Conservation (phyloP, 352 stramenopile species). For the Phytophthora vignae region DNA sequence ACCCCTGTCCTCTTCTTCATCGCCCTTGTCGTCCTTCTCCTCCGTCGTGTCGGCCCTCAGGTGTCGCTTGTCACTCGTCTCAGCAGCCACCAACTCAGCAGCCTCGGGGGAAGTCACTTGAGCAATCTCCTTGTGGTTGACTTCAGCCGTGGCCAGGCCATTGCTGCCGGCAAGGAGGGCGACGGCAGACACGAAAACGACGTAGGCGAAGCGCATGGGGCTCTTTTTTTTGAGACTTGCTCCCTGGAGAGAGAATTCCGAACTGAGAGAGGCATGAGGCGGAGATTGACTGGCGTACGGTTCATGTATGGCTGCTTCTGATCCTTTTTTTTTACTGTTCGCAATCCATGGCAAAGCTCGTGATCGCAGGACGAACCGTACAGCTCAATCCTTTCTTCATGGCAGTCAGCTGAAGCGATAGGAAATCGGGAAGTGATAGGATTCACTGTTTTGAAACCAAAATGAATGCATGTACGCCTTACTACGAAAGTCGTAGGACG, state of each 20-base stretch:
- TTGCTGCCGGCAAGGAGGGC: not conserved
- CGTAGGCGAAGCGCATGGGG: not conserved
- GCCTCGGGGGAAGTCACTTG: not conserved
- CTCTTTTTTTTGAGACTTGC: not conserved
- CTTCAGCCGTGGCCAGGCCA: not conserved
- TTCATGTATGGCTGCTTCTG: not conserved
- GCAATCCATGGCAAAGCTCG: not conserved
- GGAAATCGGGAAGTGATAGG: too few species aligned
- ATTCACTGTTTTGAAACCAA: too few species aligned
- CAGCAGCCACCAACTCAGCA: not conserved
- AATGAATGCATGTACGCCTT: too few species aligned
- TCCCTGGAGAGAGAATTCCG: not conserved
- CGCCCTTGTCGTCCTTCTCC: not conserved
- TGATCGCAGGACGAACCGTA: not conserved
- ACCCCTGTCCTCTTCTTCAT: not conserved
- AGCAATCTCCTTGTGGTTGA: constrained; percentile 1
- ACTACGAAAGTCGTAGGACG: too few species aligned
- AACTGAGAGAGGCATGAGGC: not conserved
- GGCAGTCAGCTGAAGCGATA: too few species aligned
- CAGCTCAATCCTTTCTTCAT: not conserved
- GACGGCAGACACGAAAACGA: constrained; percentile 1
- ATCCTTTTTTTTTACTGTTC: not conserved
- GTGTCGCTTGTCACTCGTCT: not conserved
- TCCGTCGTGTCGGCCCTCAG: not conserved
- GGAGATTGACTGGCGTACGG: not conserved